Base-by-base conservation (phyloP, 108 stramenopile species). In the Fragilariopsis cylindrus region DNA sequence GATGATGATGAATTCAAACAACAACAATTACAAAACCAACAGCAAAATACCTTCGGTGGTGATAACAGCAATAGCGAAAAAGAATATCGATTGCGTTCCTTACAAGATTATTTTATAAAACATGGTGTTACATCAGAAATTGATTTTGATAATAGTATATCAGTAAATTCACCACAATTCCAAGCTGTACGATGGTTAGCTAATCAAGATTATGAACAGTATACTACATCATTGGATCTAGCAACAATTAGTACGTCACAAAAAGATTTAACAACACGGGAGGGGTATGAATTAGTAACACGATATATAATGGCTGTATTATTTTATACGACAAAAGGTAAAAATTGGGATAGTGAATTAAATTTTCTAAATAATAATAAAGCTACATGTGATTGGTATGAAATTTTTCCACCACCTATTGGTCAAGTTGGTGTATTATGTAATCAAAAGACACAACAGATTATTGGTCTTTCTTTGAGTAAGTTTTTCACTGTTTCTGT, bases 251-350 rank as follows among this genome's bases (percentile, higher is more conserved):
- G 43, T 0, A 63, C 43, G 15, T 44, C 21, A 42, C 15, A 63
- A 42, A 8, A 63, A 45, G 62, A 40, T 18, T 57, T 60, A 43
- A 56, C 73, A 15, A 78, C 45, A 47, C 54, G 53, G n/a, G 72
- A 76, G 7, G 73, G 67, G 40, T 69, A 78, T 64, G 21, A 68
- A 11, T 81, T 82, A 18, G 13, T 87, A 5, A 56, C 74, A 21
- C 78, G 86, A 2, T 87, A 87, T 57, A 78, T 79, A 43, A 75
- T 84, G 64, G 64, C 74, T 6, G 58, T 87, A 2, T 76, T 87
- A 19, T 82, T 74, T 57, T 81, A 81, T 67, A 70, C 79, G 30
- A 76, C 58, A 2, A 71, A 72, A 53, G 86, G 86, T 39, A 42
- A 70, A 4, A n/a, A 40, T 42, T 86, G 85, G 85, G 66, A 73